These are phyloP conservation scores for Ustilago sp. DNA, from an alignment of 1,284 basidiomycete genomes.

Conservation along the genomic window DNA sequence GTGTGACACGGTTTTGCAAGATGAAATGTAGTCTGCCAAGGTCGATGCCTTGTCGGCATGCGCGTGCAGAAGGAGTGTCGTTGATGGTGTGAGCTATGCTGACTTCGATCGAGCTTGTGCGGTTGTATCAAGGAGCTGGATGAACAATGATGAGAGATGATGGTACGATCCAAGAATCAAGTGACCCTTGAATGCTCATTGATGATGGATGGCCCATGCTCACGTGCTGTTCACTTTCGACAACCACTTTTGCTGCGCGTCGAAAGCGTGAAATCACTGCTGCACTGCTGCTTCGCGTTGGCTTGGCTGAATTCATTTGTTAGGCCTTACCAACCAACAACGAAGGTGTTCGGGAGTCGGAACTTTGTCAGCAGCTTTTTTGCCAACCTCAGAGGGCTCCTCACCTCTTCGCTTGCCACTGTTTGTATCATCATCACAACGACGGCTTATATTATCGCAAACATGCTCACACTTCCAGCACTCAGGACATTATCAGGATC, in stretches of 20 bases:
- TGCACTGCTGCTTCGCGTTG: too few species aligned
- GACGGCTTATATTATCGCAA: neutral
- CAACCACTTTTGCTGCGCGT: constrained; percentile 1
- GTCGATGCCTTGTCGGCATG: neutral
- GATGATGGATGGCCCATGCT: constrained; percentile 35
- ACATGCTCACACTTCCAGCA: constrained; percentile 19
- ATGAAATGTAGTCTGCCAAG: neutral
- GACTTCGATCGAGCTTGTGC: neutral
- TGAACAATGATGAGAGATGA: neutral
- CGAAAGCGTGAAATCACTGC: neutral
- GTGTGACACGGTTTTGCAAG: neutral
- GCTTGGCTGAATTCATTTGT: constrained; percentile 3
- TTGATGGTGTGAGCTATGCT: neutral
- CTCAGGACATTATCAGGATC: constrained; percentile 16
- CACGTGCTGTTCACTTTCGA: constrained; percentile 5
- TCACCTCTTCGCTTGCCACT: constrained; percentile 4
- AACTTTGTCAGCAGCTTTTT: neutral
- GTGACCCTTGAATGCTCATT: neutral
- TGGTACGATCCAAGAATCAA: neutral
- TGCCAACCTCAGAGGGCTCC: neutral
- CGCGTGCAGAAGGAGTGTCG: neutral
- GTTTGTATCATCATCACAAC: neutral
- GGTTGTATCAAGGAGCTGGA: neutral
- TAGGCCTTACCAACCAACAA: neutral
- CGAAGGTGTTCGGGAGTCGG: constrained; percentile 7